These are phyloP conservation scores for Emergomyces africanus DNA, from an alignment of 2,329 filamentous ascomycete species.

Conservation along the genomic window DNA sequence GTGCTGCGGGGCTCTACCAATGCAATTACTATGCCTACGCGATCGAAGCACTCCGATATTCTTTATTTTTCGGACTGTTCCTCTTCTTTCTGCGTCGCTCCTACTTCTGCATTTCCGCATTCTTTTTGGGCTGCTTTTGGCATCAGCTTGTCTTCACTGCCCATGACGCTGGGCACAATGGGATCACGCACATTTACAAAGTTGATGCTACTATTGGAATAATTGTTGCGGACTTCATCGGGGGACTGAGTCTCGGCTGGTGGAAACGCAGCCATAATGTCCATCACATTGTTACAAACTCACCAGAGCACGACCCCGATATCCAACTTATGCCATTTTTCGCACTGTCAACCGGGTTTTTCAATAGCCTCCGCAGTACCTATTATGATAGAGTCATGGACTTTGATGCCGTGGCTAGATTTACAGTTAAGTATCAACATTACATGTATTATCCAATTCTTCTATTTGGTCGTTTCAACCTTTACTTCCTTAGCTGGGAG, in stretches of 20 bases:
- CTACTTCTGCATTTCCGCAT: constrained; percentile 57
- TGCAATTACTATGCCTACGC: constrained; percentile 75
- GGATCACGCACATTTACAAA: constrained; percentile 82
- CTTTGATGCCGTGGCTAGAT: constrained; percentile 59
- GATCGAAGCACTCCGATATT: constrained; percentile 61
- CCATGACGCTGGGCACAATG: constrained; percentile 94
- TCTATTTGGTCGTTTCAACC: constrained; percentile 70
- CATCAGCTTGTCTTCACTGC: constrained; percentile 89
- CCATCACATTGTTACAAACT: constrained; percentile 95
- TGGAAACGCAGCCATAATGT: constrained; percentile 97
- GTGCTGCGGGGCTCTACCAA: constrained; percentile 61
- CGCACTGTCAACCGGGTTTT: constrained; percentile 68
- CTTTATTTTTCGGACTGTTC: constrained; percentile 50
- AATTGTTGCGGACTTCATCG: constrained; percentile 75
- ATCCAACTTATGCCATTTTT: constrained; percentile 87
- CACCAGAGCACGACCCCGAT: constrained; percentile 88
- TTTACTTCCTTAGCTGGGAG: constrained; percentile 69
- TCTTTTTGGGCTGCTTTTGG: constrained; percentile 75
- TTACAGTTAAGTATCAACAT: constrained; percentile 58
- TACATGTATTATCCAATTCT: constrained; percentile 76
- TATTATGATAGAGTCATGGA: constrained; percentile 72
- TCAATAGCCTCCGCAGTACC: constrained; percentile 58
- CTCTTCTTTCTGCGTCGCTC: constrained; percentile 46
- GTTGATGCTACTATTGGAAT: constrained; percentile 78
- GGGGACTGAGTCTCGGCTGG: constrained; percentile 83